Evolutionary conservation across 352 stramenopile genomes (phyloP).

Genomic region (Blastocystis sp.): DNA sequence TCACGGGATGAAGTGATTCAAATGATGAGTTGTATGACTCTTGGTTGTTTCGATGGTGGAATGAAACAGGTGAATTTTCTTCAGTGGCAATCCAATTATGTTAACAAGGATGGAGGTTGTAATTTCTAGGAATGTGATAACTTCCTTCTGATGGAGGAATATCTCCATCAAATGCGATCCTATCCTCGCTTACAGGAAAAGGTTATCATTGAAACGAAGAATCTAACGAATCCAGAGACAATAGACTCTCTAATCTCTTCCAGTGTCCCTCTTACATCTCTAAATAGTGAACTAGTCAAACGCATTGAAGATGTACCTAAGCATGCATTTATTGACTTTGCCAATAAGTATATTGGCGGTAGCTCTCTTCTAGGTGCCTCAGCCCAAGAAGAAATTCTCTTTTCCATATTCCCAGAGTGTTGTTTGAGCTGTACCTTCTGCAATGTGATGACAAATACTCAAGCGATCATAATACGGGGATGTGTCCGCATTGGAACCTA

Average conservation of each 20-base stretch:
- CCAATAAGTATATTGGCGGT: not conserved
- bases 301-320: not conserved
- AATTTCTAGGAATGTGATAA: not conserved
- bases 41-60: not conserved
- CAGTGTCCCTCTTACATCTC: not conserved
- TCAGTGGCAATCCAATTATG: not conserved
- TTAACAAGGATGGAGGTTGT: not conserved
- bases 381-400: conserved; percentile 31
- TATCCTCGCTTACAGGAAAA: not conserved
- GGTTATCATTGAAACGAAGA: not conserved
- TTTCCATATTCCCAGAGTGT: not conserved
- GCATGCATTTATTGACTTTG: not conserved
- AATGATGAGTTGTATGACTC: conserved; percentile 10
- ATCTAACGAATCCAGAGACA: not conserved
- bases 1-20: not conserved
- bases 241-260: not conserved
- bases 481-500: conserved; percentile 5
- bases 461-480: not conserved
- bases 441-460: not conserved
- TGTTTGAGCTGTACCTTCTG: not conserved
- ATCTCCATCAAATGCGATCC: conserved; percentile 1
- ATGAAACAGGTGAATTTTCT: not conserved
- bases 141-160: conserved; percentile 40
- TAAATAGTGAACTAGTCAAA: not conserved
- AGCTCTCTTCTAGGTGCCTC: not conserved